A percentile compares a stretch with the other conserved stretches of the same genome.
Evolutionary conservation across 768 basidiomycete species (phyloP).

Genomic region (Steccherinum ochraceum): DNA sequence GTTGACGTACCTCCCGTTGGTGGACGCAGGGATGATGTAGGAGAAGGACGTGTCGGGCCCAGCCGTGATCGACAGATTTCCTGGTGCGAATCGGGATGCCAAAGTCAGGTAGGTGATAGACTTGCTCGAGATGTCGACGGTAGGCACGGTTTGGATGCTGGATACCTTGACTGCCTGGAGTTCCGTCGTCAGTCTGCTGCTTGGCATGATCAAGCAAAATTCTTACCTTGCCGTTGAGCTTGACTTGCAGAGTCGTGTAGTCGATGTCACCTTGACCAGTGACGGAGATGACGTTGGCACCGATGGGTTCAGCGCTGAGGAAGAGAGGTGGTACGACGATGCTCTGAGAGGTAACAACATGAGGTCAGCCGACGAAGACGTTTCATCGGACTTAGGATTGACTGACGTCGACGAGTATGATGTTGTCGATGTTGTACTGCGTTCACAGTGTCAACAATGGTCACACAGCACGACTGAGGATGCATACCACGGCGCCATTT

Average conservation of each 20-base stretch:
- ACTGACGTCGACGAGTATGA: slow-evolving; percentile 36
- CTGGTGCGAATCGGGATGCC: slow-evolving; percentile 31
- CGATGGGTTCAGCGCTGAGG: slow-evolving; percentile 46
- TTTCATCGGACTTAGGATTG: neutral
- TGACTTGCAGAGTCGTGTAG: slow-evolving; percentile 28
- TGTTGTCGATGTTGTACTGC: slow-evolving; percentile 43
- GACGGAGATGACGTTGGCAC: slow-evolving; percentile 40
- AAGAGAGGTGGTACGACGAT: slow-evolving; percentile 42
- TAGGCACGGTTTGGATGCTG: slow-evolving; percentile 14
- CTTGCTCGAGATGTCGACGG: slow-evolving; percentile 39
- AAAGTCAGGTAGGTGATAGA: slow-evolving; percentile 46
- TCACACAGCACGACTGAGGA: neutral
- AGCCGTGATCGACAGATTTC: slow-evolving; percentile 32
- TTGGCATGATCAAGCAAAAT: neutral
- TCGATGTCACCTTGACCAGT: slow-evolving; percentile 36
- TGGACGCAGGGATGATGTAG: slow-evolving; percentile 33
- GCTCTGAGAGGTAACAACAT: slow-evolving; percentile 18
- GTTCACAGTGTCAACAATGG: neutral
- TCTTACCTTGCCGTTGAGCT: slow-evolving; percentile 22
- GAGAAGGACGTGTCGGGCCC: slow-evolving; percentile 26
- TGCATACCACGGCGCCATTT: slow-evolving; percentile 33
- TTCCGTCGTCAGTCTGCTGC: too few species aligned
- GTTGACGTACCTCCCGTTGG: slow-evolving; percentile 22
- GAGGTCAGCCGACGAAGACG: neutral
- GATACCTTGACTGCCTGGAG: neutral